Evolutionary conservation across 2,329 filamentous ascomycete genomes (phyloP), one percentile per base, ranked within the genome.

Genomic region (Fusarium sp.): DNA sequence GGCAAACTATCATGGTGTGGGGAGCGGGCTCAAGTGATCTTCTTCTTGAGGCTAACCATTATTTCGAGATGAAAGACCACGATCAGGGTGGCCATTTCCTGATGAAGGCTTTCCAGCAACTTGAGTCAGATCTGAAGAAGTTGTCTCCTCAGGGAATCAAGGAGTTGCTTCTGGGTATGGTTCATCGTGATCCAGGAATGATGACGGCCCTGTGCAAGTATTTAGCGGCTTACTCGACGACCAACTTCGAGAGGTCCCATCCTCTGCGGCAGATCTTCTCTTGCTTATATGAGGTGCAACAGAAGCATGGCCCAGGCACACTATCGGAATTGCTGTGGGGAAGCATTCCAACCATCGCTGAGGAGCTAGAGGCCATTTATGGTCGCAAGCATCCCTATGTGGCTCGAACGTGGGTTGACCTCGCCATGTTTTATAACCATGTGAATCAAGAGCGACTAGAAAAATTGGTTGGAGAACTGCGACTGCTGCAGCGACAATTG

Each of bases 151-250:
- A 84, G 51, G 82, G 82, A 5, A 83, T 85, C 59, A 80, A 82
- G 49, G 83, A 85, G 69, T 68, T 85, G 25, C 75, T 85, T 21
- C 71, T 84, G 27, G 82, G 83, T 44, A 84, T 85, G 82, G 82
- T 84, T 10, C 79, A 83, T 55, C 81, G 83, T 37, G 83, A 85
- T 59, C 79, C 82, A 19, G 83, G 83, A 23, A 80, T 85, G 80
- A 83, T 84, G 78, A 83, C 82, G n/a, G 82, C 83, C 3, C 76
- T 85, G 19, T 85, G 81, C 76, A 84, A 85, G 60, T 85, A 84
- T 64, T 72, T 85, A 37, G 82, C 83, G 5, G 83, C 83, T 18
- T 85, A 83, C 63, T 82, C 83, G 48, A 78, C 82, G 10, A 85
- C 83, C 3, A 83, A 84, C 70, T 78, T 83, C 33, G 83, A 85